Conservation (phyloP, 208 protist species). For the Jaenimonas drosophilae region DNA sequence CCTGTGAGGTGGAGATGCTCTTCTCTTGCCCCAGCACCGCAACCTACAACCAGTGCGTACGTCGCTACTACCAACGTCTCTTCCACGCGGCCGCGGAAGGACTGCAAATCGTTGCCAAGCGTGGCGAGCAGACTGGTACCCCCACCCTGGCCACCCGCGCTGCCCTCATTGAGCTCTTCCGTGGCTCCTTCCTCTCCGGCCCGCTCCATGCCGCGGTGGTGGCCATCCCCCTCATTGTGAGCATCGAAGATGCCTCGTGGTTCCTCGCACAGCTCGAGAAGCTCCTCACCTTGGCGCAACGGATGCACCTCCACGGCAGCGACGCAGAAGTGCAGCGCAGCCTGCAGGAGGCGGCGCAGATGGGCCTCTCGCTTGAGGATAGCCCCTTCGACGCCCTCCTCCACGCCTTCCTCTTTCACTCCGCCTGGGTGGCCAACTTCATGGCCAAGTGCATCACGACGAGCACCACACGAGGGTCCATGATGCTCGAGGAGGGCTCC, state of each 20-base stretch:
- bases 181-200: slow-evolving; percentile 27
- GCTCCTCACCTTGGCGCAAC: slow-evolving; percentile 14
- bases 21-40: background rate
- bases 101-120: slow-evolving; percentile 6
- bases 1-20: background rate
- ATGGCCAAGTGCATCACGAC: background rate
- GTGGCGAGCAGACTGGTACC: no score
- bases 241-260: slow-evolving; percentile 47
- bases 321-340: background rate
- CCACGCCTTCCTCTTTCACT: slow-evolving; percentile 11
- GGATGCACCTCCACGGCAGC: background rate
- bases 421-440: slow-evolving; percentile 14
- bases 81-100: slow-evolving; percentile 16
- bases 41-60: slow-evolving; percentile 8
- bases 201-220: slow-evolving; percentile 61
- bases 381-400: slow-evolving; percentile 10
- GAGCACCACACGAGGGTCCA: background rate
- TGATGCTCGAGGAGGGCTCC: no score
- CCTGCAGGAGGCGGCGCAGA: no score
- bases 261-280: slow-evolving; percentile 36
- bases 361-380: no score
- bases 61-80: slow-evolving; percentile 22
- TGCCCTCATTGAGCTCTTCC: slow-evolving; percentile 4
- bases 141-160: no score
- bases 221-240: slow-evolving; percentile 54